Evolutionary conservation across 345 rosid genomes (phyloP).

Genomic region (rapeseed (Brassica napus)): DNA sequence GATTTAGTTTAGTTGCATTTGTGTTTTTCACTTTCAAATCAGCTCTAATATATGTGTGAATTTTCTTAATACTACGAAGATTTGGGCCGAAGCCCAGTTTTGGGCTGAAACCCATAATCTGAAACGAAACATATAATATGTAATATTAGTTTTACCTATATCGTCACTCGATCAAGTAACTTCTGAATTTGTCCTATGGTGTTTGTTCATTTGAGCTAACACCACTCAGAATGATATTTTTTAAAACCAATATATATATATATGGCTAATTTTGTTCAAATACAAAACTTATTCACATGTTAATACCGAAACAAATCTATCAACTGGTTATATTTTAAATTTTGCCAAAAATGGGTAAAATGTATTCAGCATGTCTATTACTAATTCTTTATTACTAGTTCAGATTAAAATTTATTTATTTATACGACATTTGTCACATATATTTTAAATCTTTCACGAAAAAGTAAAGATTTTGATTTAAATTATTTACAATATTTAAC

Average conservation of each 20-base stretch:
- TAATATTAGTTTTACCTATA: too few relatives aligned
- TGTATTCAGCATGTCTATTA: not conserved
- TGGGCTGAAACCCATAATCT: too few relatives aligned
- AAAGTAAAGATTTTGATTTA: not conserved
- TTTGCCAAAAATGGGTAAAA: not conserved
- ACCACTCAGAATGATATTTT: not conserved
- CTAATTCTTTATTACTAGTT: not conserved
- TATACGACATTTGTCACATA: too few relatives aligned
- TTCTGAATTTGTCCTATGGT: not conserved
- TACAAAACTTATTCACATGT: not conserved
- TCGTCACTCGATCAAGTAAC: not conserved
- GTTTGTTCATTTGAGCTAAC: not conserved
- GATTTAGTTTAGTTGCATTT: not conserved
- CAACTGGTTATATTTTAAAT: not conserved
- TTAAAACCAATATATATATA: not conserved
- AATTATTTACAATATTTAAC: not conserved
- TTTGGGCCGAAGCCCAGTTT: too few relatives aligned
- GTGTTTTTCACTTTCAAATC: not conserved
- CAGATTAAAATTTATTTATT: not conserved
- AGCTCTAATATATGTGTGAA: too few relatives aligned
- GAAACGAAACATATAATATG: too few relatives aligned
- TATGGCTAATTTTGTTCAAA: not conserved
- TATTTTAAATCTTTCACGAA: too few relatives aligned
- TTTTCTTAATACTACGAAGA: too few relatives aligned
- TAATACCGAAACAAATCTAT: not conserved